Base-by-base conservation (phyloP, 2,329 filamentous ascomycete species). In the Hymenoscyphus repandus region DNA sequence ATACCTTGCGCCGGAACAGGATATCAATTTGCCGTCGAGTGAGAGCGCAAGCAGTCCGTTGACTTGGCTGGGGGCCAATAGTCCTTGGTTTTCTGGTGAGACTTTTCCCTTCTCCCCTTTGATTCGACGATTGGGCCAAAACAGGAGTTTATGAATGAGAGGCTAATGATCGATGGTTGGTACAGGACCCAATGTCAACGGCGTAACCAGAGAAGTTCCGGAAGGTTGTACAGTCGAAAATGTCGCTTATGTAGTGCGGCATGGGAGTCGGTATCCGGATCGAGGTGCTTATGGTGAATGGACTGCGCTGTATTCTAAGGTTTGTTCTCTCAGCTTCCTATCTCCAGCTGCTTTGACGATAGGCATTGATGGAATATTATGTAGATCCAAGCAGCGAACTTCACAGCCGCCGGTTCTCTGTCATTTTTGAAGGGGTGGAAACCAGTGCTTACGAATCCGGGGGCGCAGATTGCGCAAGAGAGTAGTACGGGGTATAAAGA, bases 401-500 rank as follows among this genome's bases (percentile, higher is more conserved):
- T 83, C 63, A 76, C 72, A 1, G 75, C 79, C 5, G 70, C 62
- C 0, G 78, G 78, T 3, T 64, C 71, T 1, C 66, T 86, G 34
- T 67, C 72, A 0, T 86, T 86, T 59, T 68, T 86, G 30, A 68
- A 75, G 11, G 66, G 66, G 2, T 86, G 83, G 83, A 67, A 74
- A 51, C 76, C 81, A 0, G 76, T 78, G 1, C 68, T 86, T 27
- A 76, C 72, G 1, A 68, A 80, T 50, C 77, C 80, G 0, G 65
- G 66, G 0, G 67, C 72, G 7, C 78, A 86, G 62, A 79, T 86
- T 18, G 69, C 77, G 4, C 77, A 81, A 61, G 64, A 82, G 39
- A 82, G 78, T 17, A 69, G 77, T 5, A 84, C 82, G 1, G 83
- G 83, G 0, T 80, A 78, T 60, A 82, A 83, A 57, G 83, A 86